Evolutionary conservation across 805 yeast genomes (phyloP).

Genomic region (Jamesozyma lodderae): DNA sequence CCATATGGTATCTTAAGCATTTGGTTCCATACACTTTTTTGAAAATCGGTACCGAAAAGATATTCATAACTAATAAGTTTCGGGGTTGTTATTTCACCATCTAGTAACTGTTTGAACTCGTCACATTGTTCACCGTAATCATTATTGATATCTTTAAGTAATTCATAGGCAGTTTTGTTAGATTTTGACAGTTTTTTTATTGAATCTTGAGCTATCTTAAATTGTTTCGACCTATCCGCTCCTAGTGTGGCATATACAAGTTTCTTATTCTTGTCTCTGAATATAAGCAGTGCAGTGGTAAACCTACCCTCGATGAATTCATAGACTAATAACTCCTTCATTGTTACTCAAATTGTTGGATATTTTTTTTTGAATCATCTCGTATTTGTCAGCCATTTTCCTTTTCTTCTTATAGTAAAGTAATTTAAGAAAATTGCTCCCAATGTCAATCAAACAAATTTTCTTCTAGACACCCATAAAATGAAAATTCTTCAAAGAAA

Average conservation of each 20-base stretch:
- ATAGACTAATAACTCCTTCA: conserved; percentile 8
- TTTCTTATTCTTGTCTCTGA: conserved; percentile 7
- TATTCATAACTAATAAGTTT: conserved; percentile 15
- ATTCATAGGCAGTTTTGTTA: not conserved
- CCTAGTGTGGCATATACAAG: conserved; percentile 18
- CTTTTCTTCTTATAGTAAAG: too few species aligned
- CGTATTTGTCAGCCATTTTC: too few species aligned
- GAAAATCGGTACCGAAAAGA: conserved; percentile 35
- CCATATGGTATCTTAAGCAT: conserved; percentile 27
- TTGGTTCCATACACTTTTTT: conserved; percentile 33
- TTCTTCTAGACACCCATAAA: too few species aligned
- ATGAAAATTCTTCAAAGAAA: too few species aligned
- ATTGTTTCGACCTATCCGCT: conserved; percentile 7
- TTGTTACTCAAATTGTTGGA: too few species aligned
- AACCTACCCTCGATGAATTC: conserved; percentile 9
- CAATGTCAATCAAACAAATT: too few species aligned
- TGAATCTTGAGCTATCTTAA: conserved; percentile 8
- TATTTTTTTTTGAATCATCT: too few species aligned
- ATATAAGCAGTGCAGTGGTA: conserved; percentile 11
- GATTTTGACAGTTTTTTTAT: conserved; percentile 7
- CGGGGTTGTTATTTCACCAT: not conserved
- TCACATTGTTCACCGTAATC: not conserved
- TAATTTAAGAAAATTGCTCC: too few species aligned
- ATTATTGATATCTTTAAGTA: not conserved
- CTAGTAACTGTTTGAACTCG: not conserved